phyloP scores from a whole-genome alignment of 805 yeast species.

The Metschnikowia chrysomelidarum region DNA sequence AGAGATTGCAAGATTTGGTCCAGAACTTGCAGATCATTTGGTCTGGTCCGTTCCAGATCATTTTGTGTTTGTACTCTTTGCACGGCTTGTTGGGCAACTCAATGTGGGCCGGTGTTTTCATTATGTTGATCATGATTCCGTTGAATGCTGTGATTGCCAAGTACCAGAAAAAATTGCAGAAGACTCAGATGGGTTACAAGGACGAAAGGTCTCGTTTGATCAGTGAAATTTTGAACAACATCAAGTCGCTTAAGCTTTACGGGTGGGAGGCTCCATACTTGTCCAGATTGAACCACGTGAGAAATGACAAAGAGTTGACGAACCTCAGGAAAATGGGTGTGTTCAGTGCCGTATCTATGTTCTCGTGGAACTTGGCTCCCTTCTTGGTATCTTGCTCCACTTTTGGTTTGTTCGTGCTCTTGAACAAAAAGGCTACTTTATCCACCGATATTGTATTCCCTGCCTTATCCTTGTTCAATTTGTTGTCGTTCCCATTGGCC shows the following conservation, averaged over 20 bases:
- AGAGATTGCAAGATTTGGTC: conserved; percentile 78
- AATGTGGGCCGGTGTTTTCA: conserved; percentile 95
- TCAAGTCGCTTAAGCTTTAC: conserved; percentile 88
- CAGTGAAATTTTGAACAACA: conserved; percentile 84
- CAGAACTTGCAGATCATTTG: conserved; percentile 78
- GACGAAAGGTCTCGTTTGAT: conserved; percentile 90
- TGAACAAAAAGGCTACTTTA: conserved; percentile 58
- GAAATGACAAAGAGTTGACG: conserved; percentile 82
- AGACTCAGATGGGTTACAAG: conserved; percentile 82
- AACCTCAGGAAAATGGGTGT: conserved; percentile 74
- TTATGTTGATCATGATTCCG: conserved; percentile 78
- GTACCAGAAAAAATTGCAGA: conserved; percentile 70
- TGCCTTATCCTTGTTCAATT: conserved; percentile 82
- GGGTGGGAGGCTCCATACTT: conserved; percentile 94
- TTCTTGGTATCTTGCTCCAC: conserved; percentile 86
- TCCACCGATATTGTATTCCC: conserved; percentile 91
- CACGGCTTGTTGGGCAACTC: conserved; percentile 74
- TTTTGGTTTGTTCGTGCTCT: conserved; percentile 72
- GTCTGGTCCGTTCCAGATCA: conserved; percentile 92
- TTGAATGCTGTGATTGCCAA: conserved; percentile 68
- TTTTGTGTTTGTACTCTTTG: conserved; percentile 69
- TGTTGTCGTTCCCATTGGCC: conserved; percentile 87
- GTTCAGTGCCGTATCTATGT: conserved; percentile 65
- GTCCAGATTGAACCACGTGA: conserved; percentile 68
- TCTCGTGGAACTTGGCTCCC: conserved; percentile 85